A percentile compares a stretch with the other conserved stretches of the same genome.
These are phyloP conservation scores for Penicillium vulpinum DNA, from an alignment of 2,329 filamentous ascomycete genomes.

Conservation along the genomic window DNA sequence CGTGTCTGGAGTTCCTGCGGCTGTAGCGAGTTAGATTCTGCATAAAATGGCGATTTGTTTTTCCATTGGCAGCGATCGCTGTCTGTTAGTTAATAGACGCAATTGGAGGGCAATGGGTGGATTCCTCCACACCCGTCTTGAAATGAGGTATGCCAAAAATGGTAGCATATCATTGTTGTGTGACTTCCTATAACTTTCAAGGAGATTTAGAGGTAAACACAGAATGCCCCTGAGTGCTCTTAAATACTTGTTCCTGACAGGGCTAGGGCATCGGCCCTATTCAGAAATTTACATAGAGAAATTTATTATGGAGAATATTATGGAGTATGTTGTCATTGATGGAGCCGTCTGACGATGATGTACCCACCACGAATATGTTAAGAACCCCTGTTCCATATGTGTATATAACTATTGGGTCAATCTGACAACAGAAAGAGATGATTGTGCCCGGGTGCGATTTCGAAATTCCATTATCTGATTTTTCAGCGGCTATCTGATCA, in stretches of 20 bases:
- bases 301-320: conserved; percentile 17
- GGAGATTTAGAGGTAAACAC: not conserved
- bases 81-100: not conserved
- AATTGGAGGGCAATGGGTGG: not conserved
- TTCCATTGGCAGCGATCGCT: not conserved
- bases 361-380: not conserved
- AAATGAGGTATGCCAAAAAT: not conserved
- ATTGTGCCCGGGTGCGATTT: too few species aligned
- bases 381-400: not conserved
- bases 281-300: conserved; percentile 4
- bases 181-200: not conserved
- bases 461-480: not conserved
- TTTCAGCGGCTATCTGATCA: not conserved
- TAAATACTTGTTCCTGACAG: conserved; percentile 13
- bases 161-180: not conserved
- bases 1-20: not conserved
- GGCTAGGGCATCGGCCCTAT: conserved; percentile 21
- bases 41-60: not conserved
- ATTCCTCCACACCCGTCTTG: not conserved
- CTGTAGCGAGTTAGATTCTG: not conserved
- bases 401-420: not conserved
- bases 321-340: conserved; percentile 19
- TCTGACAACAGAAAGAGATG: too few species aligned
- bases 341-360: conserved; percentile 8
- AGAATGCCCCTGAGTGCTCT: not conserved